These are phyloP conservation scores for Secale cereale DNA, from an alignment of 176 grass and related monocot genomes.

Conservation along the genomic window DNA sequence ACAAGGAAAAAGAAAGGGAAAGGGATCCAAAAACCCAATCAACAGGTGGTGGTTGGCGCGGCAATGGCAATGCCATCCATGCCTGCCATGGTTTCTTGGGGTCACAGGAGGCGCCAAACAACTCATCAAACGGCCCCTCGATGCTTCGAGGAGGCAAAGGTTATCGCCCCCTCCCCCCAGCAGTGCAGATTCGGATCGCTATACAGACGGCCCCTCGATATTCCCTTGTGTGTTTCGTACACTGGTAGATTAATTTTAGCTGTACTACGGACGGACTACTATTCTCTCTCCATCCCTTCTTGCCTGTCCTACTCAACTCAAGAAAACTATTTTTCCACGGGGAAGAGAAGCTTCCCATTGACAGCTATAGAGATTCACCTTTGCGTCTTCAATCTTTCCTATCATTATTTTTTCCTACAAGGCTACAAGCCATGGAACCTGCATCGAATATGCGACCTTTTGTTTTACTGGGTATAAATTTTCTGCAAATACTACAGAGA, in stretches of 20 bases:
- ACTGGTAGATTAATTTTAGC: no score
- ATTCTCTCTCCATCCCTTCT: neutral
- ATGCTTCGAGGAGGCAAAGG: slow-evolving; percentile 23
- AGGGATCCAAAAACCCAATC: slow-evolving; percentile 23
- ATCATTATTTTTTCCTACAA: neutral
- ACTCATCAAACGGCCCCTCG: slow-evolving; percentile 20
- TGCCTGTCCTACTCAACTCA: slow-evolving; percentile 2
- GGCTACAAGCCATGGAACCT: neutral
- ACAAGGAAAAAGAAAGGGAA: neutral
- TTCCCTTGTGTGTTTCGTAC: neutral
- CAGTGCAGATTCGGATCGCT: neutral
- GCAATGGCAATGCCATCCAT: neutral
- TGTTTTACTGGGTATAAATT: no score
- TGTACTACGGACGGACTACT: neutral
- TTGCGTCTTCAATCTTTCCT: neutral
- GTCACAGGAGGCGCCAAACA: neutral
- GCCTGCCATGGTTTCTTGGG: neutral
- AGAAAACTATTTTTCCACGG: slow-evolving; percentile 11
- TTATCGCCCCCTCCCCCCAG: neutral
- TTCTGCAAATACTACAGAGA: no score
- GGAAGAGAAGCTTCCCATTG: slow-evolving; percentile 32
- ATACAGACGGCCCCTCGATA: slow-evolving; percentile 14
- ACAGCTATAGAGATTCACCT: slow-evolving; percentile 12
- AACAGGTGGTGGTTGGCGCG: slow-evolving; percentile 26
- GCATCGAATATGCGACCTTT: neutral